phyloP scores from a whole-genome alignment of 306 rosid genomes.

The Dryas alaskensis region DNA sequence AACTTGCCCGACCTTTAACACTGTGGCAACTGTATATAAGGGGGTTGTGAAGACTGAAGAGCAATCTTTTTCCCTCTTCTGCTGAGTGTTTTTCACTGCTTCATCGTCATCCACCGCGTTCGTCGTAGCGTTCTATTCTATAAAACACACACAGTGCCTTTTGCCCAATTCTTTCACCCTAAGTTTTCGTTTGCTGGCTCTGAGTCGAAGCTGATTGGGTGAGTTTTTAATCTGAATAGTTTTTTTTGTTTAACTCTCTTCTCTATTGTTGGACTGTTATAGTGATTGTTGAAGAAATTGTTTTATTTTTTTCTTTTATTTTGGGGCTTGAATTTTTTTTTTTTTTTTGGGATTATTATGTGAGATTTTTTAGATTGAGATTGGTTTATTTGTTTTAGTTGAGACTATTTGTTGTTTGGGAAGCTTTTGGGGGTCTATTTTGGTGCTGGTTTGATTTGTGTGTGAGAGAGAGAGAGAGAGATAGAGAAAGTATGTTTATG shows the following conservation, averaged over 20 bases:
- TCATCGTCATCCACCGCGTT: slow-evolving; percentile 42
- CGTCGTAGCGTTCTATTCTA: slow-evolving; percentile 13
- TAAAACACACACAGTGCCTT: slow-evolving; percentile 22
- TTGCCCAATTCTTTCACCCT: background rate
- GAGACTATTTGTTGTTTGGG: background rate
- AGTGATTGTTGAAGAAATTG: slow-evolving; percentile 18
- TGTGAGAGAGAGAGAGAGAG: background rate
- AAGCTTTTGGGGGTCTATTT: background rate
- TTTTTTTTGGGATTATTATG: background rate
- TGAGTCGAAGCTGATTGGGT: slow-evolving; percentile 38
- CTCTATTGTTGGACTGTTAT: slow-evolving; percentile 8
- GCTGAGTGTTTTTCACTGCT: slow-evolving; percentile 34
- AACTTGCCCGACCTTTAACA: slow-evolving; percentile 35
- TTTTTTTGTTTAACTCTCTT: background rate
- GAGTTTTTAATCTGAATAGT: slow-evolving; percentile 23
- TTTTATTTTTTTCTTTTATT: slow-evolving; percentile 7
- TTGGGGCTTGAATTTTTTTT: slow-evolving; percentile 3
- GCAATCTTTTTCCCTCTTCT: slow-evolving; percentile 13
- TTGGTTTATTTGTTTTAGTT: background rate
- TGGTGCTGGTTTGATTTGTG: background rate
- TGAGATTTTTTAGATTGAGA: slow-evolving; percentile 11
- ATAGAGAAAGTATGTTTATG: background rate
- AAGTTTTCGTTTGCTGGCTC: slow-evolving; percentile 21
- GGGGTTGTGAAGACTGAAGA: slow-evolving; percentile 20
- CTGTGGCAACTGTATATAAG: slow-evolving; percentile 42